Evolutionary conservation across 176 grass and related monocot genomes (phyloP).

Genomic region (Triticum monococcum): DNA sequence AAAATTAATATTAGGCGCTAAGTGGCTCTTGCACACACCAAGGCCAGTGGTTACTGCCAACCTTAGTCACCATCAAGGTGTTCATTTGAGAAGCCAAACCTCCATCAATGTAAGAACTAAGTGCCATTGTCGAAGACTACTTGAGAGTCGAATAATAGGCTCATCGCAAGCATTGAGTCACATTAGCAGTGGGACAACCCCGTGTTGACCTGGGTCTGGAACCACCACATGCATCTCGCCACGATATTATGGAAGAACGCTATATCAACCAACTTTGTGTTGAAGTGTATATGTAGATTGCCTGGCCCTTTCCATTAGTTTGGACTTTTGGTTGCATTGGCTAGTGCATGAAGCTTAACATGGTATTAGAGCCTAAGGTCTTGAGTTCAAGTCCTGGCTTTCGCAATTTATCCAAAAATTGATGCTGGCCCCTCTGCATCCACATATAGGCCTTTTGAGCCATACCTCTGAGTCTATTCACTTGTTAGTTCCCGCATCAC

Average conservation of each 20-base stretch:
- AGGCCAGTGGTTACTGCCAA: background rate
- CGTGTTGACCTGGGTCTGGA: background rate
- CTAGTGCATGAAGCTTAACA: too few species aligned
- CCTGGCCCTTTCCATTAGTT: too few species aligned
- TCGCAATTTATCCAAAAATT: too few species aligned
- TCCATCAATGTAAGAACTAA: background rate
- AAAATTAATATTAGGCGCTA: background rate
- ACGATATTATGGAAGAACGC: background rate
- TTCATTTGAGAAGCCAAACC: background rate
- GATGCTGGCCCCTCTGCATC: too few species aligned
- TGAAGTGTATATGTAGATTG: too few species aligned
- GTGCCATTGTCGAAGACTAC: background rate
- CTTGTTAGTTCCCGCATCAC: too few species aligned
- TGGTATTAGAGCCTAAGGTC: too few species aligned
- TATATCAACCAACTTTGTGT: background rate
- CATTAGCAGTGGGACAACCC: background rate
- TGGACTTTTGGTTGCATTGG: too few species aligned
- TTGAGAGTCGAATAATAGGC: background rate
- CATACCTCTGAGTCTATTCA: too few species aligned
- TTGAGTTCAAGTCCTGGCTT: too few species aligned
- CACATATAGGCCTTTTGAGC: too few species aligned
- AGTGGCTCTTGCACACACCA: background rate
- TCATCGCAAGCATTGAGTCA: background rate
- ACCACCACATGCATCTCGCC: background rate
- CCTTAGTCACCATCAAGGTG: background rate